Percentiles rank a stretch among this genome's conserved stretches.
Evolutionary conservation across 2,329 filamentous ascomycete species (phyloP).

Genomic region (Aureobasidium lini): DNA sequence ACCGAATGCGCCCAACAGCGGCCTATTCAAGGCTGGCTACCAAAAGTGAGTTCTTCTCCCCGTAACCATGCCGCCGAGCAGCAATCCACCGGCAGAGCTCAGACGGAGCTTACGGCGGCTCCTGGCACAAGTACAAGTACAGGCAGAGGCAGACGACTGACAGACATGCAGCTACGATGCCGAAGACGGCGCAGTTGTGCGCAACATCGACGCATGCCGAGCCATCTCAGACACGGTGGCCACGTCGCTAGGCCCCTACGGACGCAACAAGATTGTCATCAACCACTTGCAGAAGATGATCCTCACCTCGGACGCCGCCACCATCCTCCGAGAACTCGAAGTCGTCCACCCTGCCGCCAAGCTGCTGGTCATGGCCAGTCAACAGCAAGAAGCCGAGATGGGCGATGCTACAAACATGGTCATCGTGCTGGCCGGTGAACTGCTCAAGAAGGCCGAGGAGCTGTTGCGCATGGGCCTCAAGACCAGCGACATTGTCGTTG

Average conservation of each 20-base stretch:
- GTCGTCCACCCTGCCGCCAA: constrained; percentile 98
- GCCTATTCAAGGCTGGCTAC: constrained; percentile 94
- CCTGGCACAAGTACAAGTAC: constrained; percentile 19
- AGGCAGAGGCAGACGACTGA: constrained; percentile 17
- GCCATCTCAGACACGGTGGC: constrained; percentile 94
- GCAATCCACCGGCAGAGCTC: background rate
- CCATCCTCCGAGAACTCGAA: constrained; percentile 93
- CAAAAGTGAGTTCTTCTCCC: constrained; percentile 61
- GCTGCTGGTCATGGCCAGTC: constrained; percentile 94
- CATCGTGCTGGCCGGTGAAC: constrained; percentile 88
- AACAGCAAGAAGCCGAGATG: constrained; percentile 99
- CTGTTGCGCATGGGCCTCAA: constrained; percentile 93
- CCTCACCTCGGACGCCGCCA: constrained; percentile 93
- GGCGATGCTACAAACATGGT: constrained; percentile 97
- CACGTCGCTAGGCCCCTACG: constrained; percentile 93
- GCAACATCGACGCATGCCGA: constrained; percentile 97
- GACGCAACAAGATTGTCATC: constrained; percentile 99
- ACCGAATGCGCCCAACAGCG: constrained; percentile 84
- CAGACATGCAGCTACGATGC: constrained; percentile 74
- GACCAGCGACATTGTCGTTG: constrained; percentile 92
- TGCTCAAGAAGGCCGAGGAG: constrained; percentile 95
- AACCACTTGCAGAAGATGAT: constrained; percentile 99
- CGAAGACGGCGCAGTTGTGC: constrained; percentile 96
- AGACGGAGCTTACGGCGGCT: constrained; percentile 13
- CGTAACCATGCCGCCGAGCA: background rate